Evolutionary conservation across 2,329 filamentous ascomycete species (phyloP).

Genomic region (Epichloe typhina): DNA sequence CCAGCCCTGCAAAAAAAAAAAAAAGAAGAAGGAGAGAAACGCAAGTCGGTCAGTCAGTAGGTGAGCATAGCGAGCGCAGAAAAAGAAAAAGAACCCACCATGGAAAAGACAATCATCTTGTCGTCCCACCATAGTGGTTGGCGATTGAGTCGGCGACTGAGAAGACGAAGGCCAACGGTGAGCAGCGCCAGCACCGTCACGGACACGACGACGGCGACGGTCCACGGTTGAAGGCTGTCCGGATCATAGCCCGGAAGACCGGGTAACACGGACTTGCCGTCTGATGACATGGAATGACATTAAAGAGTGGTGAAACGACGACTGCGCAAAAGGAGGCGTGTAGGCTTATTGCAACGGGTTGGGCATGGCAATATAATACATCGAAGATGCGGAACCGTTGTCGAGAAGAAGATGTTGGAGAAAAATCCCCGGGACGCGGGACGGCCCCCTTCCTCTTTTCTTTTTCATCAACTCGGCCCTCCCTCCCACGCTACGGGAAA

Average conservation of each 20-base stretch:
- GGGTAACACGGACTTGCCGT: constrained; percentile 7
- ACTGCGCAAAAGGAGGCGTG: neutral
- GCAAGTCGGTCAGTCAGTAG: neutral
- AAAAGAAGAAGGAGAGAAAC: neutral
- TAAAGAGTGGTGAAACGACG: neutral
- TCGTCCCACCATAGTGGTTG: constrained; percentile 36
- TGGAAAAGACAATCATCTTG: constrained; percentile 32
- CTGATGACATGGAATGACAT: constrained; percentile 3
- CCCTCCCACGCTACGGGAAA: too few relatives aligned
- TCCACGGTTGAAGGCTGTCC: constrained; percentile 28
- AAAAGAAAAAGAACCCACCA: constrained; percentile 19
- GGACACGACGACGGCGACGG: constrained; percentile 22
- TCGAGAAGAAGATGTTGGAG: neutral
- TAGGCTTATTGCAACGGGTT: neutral
- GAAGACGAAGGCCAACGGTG: constrained; percentile 24
- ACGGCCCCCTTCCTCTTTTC: too few relatives aligned
- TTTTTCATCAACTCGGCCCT: too few relatives aligned
- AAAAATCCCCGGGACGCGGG: too few relatives aligned
- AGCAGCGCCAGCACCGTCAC: constrained; percentile 28
- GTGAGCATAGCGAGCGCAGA: neutral
- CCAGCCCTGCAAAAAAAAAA: constrained; percentile 20
- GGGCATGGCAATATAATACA: neutral
- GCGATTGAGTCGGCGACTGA: constrained; percentile 26
- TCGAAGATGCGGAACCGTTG: neutral
- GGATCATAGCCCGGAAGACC: constrained; percentile 13